Conservation (phyloP, 2,329 filamentous ascomycete species). For the Colletotrichum noveboracense region DNA sequence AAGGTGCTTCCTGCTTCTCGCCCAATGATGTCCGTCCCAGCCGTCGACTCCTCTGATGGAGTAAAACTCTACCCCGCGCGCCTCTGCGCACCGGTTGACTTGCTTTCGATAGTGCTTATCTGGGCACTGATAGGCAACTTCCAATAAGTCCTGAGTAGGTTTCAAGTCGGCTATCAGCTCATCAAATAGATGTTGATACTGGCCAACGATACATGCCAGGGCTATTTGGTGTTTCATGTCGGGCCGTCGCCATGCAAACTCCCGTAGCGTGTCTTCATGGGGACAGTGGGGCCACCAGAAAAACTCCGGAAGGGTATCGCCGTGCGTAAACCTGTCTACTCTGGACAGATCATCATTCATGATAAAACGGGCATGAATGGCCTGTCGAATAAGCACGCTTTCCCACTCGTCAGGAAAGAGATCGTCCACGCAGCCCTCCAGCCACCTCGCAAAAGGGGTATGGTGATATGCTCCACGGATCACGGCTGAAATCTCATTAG, state of each 20-base stretch:
- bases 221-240: background rate
- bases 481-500: conserved; percentile 29
- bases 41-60: too few species aligned
- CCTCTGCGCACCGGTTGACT: background rate
- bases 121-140: background rate
- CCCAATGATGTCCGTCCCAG: too few species aligned
- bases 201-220: background rate
- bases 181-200: background rate
- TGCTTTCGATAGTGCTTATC: background rate
- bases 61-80: background rate
- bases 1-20: background rate
- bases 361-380: conserved; percentile 32
- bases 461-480: conserved; percentile 41
- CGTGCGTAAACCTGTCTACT: background rate
- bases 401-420: background rate
- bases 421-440: background rate
- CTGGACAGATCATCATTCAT: conserved; percentile 34
- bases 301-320: background rate
- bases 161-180: too few species aligned
- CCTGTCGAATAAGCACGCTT: conserved; percentile 2
- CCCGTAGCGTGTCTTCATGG: background rate
- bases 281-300: conserved; percentile 1
- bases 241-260: background rate
- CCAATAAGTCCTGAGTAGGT: too few species aligned
- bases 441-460: conserved; percentile 39